These are phyloP conservation scores for Lodderomyces margitis DNA, from an alignment of 1,139 yeast genomes.

Conservation along the genomic window DNA sequence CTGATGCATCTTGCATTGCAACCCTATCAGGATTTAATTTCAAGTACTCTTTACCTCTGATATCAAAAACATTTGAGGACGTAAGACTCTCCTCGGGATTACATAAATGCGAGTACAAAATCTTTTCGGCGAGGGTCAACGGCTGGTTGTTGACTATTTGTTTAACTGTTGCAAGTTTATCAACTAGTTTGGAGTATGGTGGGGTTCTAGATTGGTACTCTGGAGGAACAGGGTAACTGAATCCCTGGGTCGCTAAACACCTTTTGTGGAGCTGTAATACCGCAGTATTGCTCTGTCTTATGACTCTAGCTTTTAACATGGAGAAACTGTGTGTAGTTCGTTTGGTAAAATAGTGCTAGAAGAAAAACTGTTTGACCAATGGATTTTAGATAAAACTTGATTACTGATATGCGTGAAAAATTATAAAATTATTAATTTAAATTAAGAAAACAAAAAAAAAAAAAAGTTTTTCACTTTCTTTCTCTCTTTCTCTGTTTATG, in stretches of 20 bases:
- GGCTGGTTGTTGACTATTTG: slow-evolving; percentile 66
- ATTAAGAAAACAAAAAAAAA: slow-evolving; percentile 1
- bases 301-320: slow-evolving; percentile 3
- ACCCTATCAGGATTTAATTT: slow-evolving; percentile 96
- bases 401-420: slow-evolving; percentile 9
- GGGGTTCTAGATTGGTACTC: slow-evolving; percentile 74
- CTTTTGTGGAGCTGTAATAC: not conserved
- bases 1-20: slow-evolving; percentile 99
- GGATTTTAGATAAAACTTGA: slow-evolving; percentile 13
- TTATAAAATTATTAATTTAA: no score
- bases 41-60: slow-evolving; percentile 83
- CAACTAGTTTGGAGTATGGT: slow-evolving; percentile 75
- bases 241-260: slow-evolving; percentile 35
- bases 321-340: not conserved
- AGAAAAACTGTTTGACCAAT: slow-evolving; percentile 10
- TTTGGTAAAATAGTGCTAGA: not conserved
- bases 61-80: slow-evolving; percentile 47
- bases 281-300: not conserved
- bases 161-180: slow-evolving; percentile 62
- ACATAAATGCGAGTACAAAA: slow-evolving; percentile 84
- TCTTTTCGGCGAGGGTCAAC: slow-evolving; percentile 89
- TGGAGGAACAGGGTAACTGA: slow-evolving; percentile 45
- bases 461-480: slow-evolving; percentile 4
- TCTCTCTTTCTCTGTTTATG: slow-evolving; percentile 5
- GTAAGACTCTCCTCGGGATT: slow-evolving; percentile 78